Percentiles rank a stretch among this genome's conserved stretches.
Evolutionary conservation across 2,329 filamentous ascomycete genomes (phyloP).

Genomic region (Incumbomyces lentus): DNA sequence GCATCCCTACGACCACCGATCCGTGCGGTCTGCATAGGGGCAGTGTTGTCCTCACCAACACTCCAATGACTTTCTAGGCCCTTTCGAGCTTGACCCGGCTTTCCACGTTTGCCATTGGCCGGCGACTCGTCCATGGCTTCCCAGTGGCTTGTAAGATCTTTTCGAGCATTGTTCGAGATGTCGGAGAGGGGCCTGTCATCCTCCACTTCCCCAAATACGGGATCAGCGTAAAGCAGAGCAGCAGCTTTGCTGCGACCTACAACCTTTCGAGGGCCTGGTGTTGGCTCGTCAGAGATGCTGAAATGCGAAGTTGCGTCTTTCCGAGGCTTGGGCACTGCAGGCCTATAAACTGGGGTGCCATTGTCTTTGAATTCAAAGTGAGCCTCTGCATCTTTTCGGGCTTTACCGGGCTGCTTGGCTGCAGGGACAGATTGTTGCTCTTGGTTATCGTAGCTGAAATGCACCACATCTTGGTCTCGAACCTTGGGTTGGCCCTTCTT

Average conservation of each 20-base stretch:
- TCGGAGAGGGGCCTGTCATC: constrained; percentile 44
- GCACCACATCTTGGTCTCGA: constrained; percentile 59
- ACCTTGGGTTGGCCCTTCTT: constrained; percentile 55
- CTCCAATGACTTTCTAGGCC: constrained; percentile 25
- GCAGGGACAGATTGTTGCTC: constrained; percentile 44
- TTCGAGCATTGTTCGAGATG: constrained; percentile 63
- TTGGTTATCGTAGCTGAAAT: constrained; percentile 62
- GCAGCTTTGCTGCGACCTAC: constrained; percentile 23
- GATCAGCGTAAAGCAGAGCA: constrained; percentile 61
- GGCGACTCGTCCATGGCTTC: constrained; percentile 60
- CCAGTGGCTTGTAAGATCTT: constrained; percentile 72
- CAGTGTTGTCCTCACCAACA: constrained; percentile 10
- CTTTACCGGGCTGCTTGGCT: constrained; percentile 37
- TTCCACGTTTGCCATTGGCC: constrained; percentile 23
- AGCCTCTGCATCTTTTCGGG: constrained; percentile 66
- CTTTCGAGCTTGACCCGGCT: constrained; percentile 11
- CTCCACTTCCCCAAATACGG: constrained; percentile 55
- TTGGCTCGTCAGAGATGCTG: constrained; percentile 58
- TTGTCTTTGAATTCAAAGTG: constrained; percentile 82
- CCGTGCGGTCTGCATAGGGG: constrained; percentile 1
- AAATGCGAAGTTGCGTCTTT: constrained; percentile 77
- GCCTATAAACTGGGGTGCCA: constrained; percentile 18
- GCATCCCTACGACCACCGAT: constrained; percentile 6
- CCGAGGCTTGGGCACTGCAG: constrained; percentile 44
- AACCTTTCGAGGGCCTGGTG: constrained; percentile 36